These are phyloP conservation scores for Mycena maculata DNA, from an alignment of 768 basidiomycete species.

Conservation along the genomic window DNA sequence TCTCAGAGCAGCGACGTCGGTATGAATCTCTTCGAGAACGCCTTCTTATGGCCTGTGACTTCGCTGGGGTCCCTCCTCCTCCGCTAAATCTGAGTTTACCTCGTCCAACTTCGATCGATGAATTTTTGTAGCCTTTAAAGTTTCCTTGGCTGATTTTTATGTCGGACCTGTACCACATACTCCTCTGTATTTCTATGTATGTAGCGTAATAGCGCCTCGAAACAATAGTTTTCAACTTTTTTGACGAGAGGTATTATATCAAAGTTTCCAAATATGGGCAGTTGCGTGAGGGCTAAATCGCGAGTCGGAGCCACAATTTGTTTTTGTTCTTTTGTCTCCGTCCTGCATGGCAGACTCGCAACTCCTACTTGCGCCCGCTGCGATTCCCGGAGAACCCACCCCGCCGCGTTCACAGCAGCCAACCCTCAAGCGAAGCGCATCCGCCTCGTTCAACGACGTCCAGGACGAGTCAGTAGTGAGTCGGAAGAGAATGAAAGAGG, in stretches of 20 bases:
- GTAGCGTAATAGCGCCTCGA: neutral
- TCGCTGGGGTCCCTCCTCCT: slow-evolving; percentile 57
- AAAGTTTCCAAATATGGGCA: slow-evolving; percentile 20
- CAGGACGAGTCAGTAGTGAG: slow-evolving; percentile 57
- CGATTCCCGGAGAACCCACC: slow-evolving; percentile 33
- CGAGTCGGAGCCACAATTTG: slow-evolving; percentile 11
- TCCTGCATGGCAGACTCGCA: slow-evolving; percentile 35
- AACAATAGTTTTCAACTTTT: too few species aligned
- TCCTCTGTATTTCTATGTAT: slow-evolving; percentile 29
- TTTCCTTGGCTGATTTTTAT: slow-evolving; percentile 9
- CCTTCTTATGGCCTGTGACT: slow-evolving; percentile 58
- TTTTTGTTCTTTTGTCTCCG: slow-evolving; percentile 37
- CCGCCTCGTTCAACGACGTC: slow-evolving; percentile 61
- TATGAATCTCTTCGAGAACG: slow-evolving; percentile 60
- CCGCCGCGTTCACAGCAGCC: slow-evolving; percentile 29
- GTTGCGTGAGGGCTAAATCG: slow-evolving; percentile 16
- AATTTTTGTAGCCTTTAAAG: slow-evolving; percentile 41
- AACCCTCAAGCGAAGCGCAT: slow-evolving; percentile 70
- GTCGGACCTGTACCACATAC: slow-evolving; percentile 12
- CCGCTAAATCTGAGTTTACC: slow-evolving; percentile 52
- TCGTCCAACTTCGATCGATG: slow-evolving; percentile 39
- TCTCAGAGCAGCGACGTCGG: slow-evolving; percentile 62
- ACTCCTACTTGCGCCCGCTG: slow-evolving; percentile 33
- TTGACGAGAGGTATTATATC: too few species aligned
- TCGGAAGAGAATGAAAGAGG: slow-evolving; percentile 73